Percentiles rank a stretch among this genome's conserved stretches.
Conservation (phyloP, 2,329 filamentous ascomycete genomes). For the Diaporthe sp. region DNA sequence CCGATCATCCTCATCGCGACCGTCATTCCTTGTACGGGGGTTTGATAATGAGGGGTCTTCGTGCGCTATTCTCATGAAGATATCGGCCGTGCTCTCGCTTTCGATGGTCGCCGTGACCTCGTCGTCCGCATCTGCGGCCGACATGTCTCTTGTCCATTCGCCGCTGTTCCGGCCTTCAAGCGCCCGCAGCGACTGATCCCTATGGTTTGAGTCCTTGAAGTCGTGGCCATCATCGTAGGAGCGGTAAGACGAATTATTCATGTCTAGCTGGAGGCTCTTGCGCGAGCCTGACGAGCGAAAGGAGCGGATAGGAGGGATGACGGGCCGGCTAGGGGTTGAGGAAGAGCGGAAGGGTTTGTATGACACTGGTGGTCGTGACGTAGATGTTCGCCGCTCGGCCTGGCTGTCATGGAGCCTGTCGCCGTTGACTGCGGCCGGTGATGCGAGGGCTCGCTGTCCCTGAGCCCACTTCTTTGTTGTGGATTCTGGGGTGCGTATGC, state of each 20-base stretch:
- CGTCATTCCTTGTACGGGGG: slow-evolving; percentile 53
- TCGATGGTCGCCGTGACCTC: slow-evolving; percentile 54
- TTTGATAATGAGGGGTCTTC: slow-evolving; percentile 58
- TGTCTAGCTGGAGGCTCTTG: slow-evolving; percentile 67
- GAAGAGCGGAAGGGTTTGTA: slow-evolving; percentile 59
- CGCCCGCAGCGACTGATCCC: slow-evolving; percentile 65
- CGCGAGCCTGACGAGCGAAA: slow-evolving; percentile 71
- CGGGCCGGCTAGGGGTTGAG: slow-evolving; percentile 47
- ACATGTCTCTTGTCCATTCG: slow-evolving; percentile 53
- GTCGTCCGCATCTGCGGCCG: slow-evolving; percentile 59
- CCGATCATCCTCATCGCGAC: slow-evolving; percentile 51
- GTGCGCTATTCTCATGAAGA: slow-evolving; percentile 71
- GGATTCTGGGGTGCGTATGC: slow-evolving; percentile 47
- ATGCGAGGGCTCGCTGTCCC: slow-evolving; percentile 63
- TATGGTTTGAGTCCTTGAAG: slow-evolving; percentile 57
- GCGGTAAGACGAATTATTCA: slow-evolving; percentile 60
- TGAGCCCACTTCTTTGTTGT: slow-evolving; percentile 54
- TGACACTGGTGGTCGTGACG: slow-evolving; percentile 65
- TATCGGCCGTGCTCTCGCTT: slow-evolving; percentile 60
- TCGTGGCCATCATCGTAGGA: slow-evolving; percentile 61
- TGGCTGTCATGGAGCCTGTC: slow-evolving; percentile 36
- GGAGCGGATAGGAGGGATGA: slow-evolving; percentile 67
- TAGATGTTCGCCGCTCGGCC: slow-evolving; percentile 50
- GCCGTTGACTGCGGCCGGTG: slow-evolving; percentile 54
- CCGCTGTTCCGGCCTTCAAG: slow-evolving; percentile 62